Conservation (phyloP, 768 basidiomycete species). For the Pleurotus eryngii region DNA sequence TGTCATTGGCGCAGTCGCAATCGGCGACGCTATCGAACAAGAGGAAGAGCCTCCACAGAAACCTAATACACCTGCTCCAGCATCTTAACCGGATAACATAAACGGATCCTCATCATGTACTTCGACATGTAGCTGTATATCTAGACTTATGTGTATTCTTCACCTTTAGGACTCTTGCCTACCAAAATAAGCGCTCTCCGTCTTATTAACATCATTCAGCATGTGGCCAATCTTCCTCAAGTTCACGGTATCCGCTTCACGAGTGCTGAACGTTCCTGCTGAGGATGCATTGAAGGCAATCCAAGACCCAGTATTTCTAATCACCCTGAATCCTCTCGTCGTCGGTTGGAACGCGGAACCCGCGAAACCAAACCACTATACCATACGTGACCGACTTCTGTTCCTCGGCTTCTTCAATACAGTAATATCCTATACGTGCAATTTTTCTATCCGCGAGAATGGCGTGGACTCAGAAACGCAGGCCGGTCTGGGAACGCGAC, state of each 20-base stretch:
- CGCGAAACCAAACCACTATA: conserved; percentile 22
- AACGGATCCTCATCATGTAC: not conserved
- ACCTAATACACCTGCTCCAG: conserved; percentile 5
- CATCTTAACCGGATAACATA: not conserved
- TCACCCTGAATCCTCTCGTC: conserved; percentile 28
- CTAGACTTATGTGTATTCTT: not conserved
- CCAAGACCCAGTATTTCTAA: conserved; percentile 28
- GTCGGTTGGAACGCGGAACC: conserved; percentile 21
- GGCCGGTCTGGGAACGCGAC: conserved; percentile 24
- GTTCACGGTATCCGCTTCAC: conserved; percentile 15
- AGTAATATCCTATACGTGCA: conserved; percentile 23
- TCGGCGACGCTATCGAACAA: conserved; percentile 41
- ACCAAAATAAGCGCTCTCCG: not conserved
- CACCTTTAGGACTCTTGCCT: not conserved
- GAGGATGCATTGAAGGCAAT: conserved; percentile 23
- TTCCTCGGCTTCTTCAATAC: conserved; percentile 22
- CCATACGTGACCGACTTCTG: conserved; percentile 25
- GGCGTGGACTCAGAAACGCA: conserved; percentile 21
- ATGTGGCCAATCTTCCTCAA: conserved; percentile 31
- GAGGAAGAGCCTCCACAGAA: conserved; percentile 14
- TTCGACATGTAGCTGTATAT: conserved; percentile 2
- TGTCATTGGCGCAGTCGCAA: conserved; percentile 64
- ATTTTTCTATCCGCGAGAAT: conserved; percentile 16
- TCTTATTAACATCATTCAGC: conserved; percentile 3
- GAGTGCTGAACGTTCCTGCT: conserved; percentile 7